Percentiles rank a stretch among this genome's conserved stretches.
Evolutionary conservation across 2,329 filamentous ascomycete species (phyloP).

Genomic region (Neocatenulostroma microsporum): DNA sequence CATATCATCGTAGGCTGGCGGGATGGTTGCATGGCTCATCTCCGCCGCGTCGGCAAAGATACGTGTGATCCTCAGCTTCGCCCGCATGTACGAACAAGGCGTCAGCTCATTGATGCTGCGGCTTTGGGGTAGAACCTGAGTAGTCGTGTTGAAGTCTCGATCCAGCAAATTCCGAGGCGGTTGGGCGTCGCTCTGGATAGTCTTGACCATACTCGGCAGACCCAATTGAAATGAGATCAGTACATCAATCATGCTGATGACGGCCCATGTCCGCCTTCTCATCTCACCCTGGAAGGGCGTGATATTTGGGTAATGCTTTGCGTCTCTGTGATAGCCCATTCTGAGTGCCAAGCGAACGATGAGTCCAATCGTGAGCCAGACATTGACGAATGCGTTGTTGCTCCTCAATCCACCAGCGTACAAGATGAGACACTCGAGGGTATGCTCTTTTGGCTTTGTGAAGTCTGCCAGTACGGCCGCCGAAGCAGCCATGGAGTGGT

Average conservation of each 20-base stretch:
- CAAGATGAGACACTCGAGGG: slow-evolving; percentile 34
- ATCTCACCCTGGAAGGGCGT: slow-evolving; percentile 39
- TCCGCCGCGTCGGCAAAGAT: slow-evolving; percentile 36
- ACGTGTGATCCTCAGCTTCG: slow-evolving; percentile 28
- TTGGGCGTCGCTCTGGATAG: slow-evolving; percentile 35
- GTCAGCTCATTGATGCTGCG: slow-evolving; percentile 27
- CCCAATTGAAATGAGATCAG: slow-evolving; percentile 43
- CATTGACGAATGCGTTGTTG: slow-evolving; percentile 26
- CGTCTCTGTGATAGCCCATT: slow-evolving; percentile 42
- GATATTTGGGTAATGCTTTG: slow-evolving; percentile 35
- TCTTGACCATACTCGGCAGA: slow-evolving; percentile 39
- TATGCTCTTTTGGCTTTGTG: slow-evolving; percentile 38
- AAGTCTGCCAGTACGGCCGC: slow-evolving; percentile 33
- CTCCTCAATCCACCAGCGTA: slow-evolving; percentile 26
- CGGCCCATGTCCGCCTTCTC: slow-evolving; percentile 39
- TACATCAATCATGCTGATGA: slow-evolving; percentile 38
- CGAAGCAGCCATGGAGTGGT: slow-evolving; percentile 25
- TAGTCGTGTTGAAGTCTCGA: slow-evolving; percentile 34
- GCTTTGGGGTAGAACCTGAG: slow-evolving; percentile 31
- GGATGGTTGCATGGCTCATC: slow-evolving; percentile 30
- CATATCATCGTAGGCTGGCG: slow-evolving; percentile 31
- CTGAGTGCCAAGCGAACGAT: slow-evolving; percentile 34
- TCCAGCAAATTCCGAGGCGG: slow-evolving; percentile 41
- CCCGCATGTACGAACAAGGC: slow-evolving; percentile 29
- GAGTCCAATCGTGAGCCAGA: slow-evolving; percentile 38